Evolutionary conservation across 2,329 filamentous ascomycete genomes (phyloP).

Genomic region (Volutella citrinella): DNA sequence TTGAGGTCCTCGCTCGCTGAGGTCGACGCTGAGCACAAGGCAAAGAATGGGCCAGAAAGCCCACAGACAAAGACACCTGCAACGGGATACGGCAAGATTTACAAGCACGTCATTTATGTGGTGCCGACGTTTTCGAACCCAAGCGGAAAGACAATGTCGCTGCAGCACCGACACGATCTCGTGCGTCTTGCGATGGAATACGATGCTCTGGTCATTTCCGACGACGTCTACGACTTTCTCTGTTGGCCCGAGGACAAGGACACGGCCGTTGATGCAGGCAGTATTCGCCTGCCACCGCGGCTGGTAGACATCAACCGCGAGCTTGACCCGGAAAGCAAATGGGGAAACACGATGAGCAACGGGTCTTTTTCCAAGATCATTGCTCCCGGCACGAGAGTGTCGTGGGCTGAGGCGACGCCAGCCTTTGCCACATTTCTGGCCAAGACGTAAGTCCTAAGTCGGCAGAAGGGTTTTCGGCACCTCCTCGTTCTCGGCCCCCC

Average conservation of each 20-base stretch:
- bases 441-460: slow-evolving; percentile 1
- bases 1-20: slow-evolving; percentile 2
- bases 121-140: slow-evolving; percentile 71
- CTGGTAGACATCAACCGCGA: slow-evolving; percentile 41
- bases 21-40: neutral
- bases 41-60: neutral
- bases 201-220: slow-evolving; percentile 63
- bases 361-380: slow-evolving; percentile 66
- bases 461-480: no score
- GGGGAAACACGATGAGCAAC: slow-evolving; percentile 64
- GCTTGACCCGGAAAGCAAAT: slow-evolving; percentile 50
- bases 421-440: slow-evolving; percentile 5
- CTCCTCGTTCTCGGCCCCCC: no score
- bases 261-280: neutral
- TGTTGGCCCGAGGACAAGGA: slow-evolving; percentile 48
- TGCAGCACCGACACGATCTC: slow-evolving; percentile 51
- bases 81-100: slow-evolving; percentile 47
- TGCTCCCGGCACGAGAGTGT: slow-evolving; percentile 59
- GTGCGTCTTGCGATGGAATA: slow-evolving; percentile 59
- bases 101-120: slow-evolving; percentile 65
- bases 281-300: slow-evolving; percentile 43
- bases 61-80: neutral
- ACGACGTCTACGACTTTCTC: slow-evolving; percentile 72
- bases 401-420: slow-evolving; percentile 7
- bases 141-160: slow-evolving; percentile 61